These are phyloP conservation scores for Acacia concinna DNA, from an alignment of 331 rosid species.

Conservation along the genomic window DNA sequence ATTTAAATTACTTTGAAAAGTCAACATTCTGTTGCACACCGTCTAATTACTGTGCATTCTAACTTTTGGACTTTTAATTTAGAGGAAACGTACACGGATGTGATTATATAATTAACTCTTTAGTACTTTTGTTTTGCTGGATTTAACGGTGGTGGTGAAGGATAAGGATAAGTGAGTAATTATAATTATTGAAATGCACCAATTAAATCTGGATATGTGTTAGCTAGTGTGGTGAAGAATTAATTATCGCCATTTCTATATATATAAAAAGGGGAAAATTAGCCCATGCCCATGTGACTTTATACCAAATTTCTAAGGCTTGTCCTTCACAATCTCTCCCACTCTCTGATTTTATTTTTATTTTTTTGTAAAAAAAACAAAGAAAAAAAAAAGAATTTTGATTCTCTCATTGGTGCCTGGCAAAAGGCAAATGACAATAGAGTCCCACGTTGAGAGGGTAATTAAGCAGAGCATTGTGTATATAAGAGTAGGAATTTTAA, in stretches of 20 bases:
- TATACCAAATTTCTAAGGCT: not conserved
- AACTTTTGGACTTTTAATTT: not conserved
- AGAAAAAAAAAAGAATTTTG: no score
- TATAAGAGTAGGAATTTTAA: not conserved
- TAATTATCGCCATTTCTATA: not conserved
- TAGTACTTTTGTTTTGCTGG: not conserved
- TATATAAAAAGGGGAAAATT: not conserved
- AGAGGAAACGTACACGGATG: not conserved
- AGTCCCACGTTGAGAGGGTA: not conserved
- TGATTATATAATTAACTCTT: not conserved
- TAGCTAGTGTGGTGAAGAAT: not conserved
- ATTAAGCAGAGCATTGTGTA: not conserved
- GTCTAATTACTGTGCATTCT: not conserved
- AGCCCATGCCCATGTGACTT: not conserved
- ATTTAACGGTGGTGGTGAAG: not conserved
- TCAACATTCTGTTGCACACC: constrained; percentile 36
- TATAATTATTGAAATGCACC: not conserved
- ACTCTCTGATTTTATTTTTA: no score
- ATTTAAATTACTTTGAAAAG: constrained; percentile 19
- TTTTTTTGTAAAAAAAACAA: no score
- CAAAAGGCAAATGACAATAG: not conserved
- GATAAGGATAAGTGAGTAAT: not conserved
- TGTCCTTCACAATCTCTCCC: not conserved
- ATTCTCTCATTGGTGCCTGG: not conserved
- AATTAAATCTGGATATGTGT: not conserved